Evolutionary conservation across 352 stramenopile genomes (phyloP), one percentile per base, ranked within the genome.

Genomic region (Peronospora tabacina): DNA sequence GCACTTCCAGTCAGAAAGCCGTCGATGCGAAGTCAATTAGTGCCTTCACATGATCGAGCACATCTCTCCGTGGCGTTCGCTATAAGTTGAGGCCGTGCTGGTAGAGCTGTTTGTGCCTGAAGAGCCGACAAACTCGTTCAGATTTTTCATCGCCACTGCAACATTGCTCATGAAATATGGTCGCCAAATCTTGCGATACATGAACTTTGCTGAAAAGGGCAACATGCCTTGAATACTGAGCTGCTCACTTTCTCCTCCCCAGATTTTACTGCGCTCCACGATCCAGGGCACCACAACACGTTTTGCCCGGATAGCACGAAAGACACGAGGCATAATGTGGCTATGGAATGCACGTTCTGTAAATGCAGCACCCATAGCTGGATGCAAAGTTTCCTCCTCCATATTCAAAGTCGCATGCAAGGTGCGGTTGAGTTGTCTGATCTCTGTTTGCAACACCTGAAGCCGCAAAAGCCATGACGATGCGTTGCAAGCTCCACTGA

Each of bases 281-380:
- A 90, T 89, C 82, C 82, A 92, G 10, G 79, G 78, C 29, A 92
- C 70, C n/a, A 92, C 67, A 2, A 92, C 72, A 29, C 79, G 78
- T 49, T 92, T 92, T 9, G 71, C 58, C 35, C 82, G 81, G 44
- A 90, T 86, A 16, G 68, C 68, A 16, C 76, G 75, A 53, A 92
- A 89, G 29, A 90, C 52, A 9, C 78, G 72, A 26, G 82, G 82
- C 66, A 90, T 74, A 7, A 92, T 77, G 59, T 87, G 82, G 26
- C 61, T 70, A 41, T 71, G 61, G 53, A 92, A 92, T 10, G 76
- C 82, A n/a, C 66, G 61, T 53, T 92, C 72, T 0, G 66, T 80
- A 35, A 92, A 92, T 11, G 78, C 70, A 26, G 56, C 49, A 13
- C 60, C 68, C 52, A 92, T 72, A 16, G 76, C 82, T 1, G 71